Evolutionary conservation across 148 eudicot genomes (phyloP).

Genomic region (Cornus kousa): DNA sequence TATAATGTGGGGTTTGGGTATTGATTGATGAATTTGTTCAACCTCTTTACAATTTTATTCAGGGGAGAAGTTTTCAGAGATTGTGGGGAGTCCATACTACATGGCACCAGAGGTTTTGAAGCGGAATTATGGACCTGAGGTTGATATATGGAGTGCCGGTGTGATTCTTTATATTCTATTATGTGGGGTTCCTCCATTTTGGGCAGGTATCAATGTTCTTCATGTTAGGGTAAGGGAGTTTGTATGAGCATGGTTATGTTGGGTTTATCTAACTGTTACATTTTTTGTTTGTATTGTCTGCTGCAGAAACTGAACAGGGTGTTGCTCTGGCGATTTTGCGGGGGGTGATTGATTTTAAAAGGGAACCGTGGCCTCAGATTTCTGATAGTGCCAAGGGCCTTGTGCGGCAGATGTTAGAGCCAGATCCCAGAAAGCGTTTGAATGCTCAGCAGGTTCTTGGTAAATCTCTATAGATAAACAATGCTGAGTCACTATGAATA

Average conservation of each 20-base stretch:
- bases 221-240: not conserved
- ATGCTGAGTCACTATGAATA: not conserved
- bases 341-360: slow-evolving; percentile 76
- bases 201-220: slow-evolving; percentile 62
- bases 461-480: slow-evolving; percentile 22
- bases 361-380: slow-evolving; percentile 93
- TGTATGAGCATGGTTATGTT: not conserved
- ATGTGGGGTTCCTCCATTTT: slow-evolving; percentile 93
- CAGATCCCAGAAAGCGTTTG: slow-evolving; percentile 72
- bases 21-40: not conserved
- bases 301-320: slow-evolving; percentile 88
- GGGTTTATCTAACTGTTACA: not conserved
- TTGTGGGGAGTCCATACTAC: slow-evolving; percentile 91
- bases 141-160: slow-evolving; percentile 93
- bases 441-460: slow-evolving; percentile 94
- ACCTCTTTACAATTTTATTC: not conserved
- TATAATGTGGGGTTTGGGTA: not conserved
- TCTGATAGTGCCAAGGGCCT: slow-evolving; percentile 80
- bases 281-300: not conserved
- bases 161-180: slow-evolving; percentile 80
- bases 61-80: slow-evolving; percentile 80
- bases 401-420: slow-evolving; percentile 77
- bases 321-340: slow-evolving; percentile 81
- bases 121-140: slow-evolving; percentile 86
- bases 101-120: slow-evolving; percentile 95